A percentile compares a stretch with the other conserved stretches of the same genome.
Conservation (phyloP, 352 stramenopile species). For the Globisporangium paddicum region DNA sequence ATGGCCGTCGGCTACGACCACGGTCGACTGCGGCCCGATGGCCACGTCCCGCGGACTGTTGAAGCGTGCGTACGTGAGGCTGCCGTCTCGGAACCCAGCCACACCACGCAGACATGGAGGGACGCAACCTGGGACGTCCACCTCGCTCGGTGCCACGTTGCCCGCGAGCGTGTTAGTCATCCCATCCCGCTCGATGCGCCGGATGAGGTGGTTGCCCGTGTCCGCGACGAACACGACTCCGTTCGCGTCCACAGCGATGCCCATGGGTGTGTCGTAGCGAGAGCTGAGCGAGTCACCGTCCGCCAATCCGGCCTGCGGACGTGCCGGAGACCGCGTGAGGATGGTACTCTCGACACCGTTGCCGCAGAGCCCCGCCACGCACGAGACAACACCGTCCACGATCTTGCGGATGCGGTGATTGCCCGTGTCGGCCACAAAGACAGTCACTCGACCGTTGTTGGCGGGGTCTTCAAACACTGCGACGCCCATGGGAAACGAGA, state of each 20-base stretch:
- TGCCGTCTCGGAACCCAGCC: constrained; percentile 84
- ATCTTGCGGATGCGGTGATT: constrained; percentile 84
- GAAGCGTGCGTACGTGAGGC: constrained; percentile 85
- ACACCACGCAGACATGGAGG: constrained; percentile 89
- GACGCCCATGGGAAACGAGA: constrained; percentile 68
- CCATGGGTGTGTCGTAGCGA: constrained; percentile 91
- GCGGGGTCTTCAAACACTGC: constrained; percentile 46
- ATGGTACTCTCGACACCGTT: constrained; percentile 59
- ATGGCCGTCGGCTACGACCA: constrained; percentile 90
- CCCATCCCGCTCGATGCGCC: constrained; percentile 61
- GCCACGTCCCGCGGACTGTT: constrained; percentile 91
- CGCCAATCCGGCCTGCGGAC: constrained; percentile 82
- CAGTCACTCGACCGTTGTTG: constrained; percentile 20
- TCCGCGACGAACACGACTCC: constrained; percentile 93
- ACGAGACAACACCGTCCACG: constrained; percentile 63
- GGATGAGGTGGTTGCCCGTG: constrained; percentile 94
- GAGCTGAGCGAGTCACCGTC: constrained; percentile 78
- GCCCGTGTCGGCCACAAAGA: constrained; percentile 78
- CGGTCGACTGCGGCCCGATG: constrained; percentile 64
- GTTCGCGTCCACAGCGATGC: constrained; percentile 72
- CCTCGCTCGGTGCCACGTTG: constrained; percentile 47
- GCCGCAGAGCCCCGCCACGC: constrained; percentile 87
- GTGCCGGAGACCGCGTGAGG: constrained; percentile 24
- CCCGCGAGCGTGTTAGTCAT: constrained; percentile 66
- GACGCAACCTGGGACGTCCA: constrained; percentile 80